Evolutionary conservation across 345 rosid species (phyloP).

Genomic region (Barbarea vulgaris): DNA sequence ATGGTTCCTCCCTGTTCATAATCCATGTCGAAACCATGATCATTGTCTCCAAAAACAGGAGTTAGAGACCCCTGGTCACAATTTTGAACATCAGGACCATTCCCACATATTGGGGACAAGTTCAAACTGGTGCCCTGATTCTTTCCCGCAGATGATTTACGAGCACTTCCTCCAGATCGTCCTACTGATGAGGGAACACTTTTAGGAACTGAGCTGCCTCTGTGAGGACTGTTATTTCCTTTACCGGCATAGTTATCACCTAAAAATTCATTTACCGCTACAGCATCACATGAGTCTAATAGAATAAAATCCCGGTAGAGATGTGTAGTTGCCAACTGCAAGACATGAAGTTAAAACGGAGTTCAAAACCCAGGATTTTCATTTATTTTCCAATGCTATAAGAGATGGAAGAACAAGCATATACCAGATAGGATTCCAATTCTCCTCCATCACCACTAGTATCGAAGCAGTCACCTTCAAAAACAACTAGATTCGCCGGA

Average conservation of each 20-base stretch:
- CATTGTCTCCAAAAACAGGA: constrained; percentile 43
- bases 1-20: constrained; percentile 53
- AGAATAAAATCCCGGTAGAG: constrained; percentile 84
- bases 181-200: constrained; percentile 60
- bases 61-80: constrained; percentile 40
- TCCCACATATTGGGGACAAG: constrained; percentile 49
- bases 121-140: constrained; percentile 47
- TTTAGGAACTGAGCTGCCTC: constrained; percentile 55
- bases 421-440: constrained; percentile 95
- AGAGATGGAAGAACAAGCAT: constrained; percentile 19
- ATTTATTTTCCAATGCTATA: constrained; percentile 21
- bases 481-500: constrained; percentile 91
- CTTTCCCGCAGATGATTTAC: constrained; percentile 62
- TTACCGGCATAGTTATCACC: constrained; percentile 46
- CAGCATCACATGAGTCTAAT: constrained; percentile 77
- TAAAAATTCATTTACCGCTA: constrained; percentile 59
- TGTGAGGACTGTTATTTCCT: constrained; percentile 47
- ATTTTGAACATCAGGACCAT: constrained; percentile 42
- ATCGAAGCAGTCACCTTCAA: constrained; percentile 93
- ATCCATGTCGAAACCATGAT: constrained; percentile 56
- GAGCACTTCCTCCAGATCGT: constrained; percentile 63
- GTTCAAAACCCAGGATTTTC: constrained; percentile 14
- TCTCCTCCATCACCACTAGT: constrained; percentile 74
- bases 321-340: constrained; percentile 85
- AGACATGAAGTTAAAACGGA: constrained; percentile 32